Evolutionary conservation across 331 rosid species (phyloP).

Genomic region (Cydonia oblonga): DNA sequence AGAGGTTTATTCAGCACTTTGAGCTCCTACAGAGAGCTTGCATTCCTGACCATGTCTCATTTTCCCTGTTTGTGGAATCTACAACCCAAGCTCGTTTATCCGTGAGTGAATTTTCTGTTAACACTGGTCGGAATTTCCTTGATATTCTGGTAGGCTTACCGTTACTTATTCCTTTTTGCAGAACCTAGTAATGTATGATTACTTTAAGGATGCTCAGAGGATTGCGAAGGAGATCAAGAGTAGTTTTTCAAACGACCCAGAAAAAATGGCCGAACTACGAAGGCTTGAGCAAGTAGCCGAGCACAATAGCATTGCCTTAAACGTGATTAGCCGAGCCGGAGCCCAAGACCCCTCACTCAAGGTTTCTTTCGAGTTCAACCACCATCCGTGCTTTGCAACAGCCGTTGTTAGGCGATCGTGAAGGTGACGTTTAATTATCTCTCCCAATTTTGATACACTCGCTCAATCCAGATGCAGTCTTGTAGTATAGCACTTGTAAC

Average conservation of each 20-base stretch:
- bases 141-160: neutral
- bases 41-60: slow-evolving; percentile 64
- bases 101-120: slow-evolving; percentile 31
- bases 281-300: slow-evolving; percentile 86
- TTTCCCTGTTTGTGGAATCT: slow-evolving; percentile 46
- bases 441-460: slow-evolving; percentile 30
- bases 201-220: slow-evolving; percentile 85
- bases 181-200: slow-evolving; percentile 59
- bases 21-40: slow-evolving; percentile 87
- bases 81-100: slow-evolving; percentile 41
- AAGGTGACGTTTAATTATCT: slow-evolving; percentile 27
- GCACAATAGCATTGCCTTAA: slow-evolving; percentile 79
- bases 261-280: slow-evolving; percentile 66
- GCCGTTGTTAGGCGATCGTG: slow-evolving; percentile 79
- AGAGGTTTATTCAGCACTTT: slow-evolving; percentile 89
- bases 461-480: slow-evolving; percentile 23
- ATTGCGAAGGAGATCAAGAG: slow-evolving; percentile 70
- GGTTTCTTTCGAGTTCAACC: slow-evolving; percentile 62
- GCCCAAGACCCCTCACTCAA: slow-evolving; percentile 62
- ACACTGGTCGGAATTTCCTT: neutral
- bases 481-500: slow-evolving; percentile 32
- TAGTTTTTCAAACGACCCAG: slow-evolving; percentile 62
- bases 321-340: slow-evolving; percentile 56
- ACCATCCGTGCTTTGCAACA: slow-evolving; percentile 86
- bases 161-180: slow-evolving; percentile 17